Evolutionary conservation across 2,329 filamentous ascomycete genomes (phyloP).

Genomic region (Arthrobotrys sinensis): DNA sequence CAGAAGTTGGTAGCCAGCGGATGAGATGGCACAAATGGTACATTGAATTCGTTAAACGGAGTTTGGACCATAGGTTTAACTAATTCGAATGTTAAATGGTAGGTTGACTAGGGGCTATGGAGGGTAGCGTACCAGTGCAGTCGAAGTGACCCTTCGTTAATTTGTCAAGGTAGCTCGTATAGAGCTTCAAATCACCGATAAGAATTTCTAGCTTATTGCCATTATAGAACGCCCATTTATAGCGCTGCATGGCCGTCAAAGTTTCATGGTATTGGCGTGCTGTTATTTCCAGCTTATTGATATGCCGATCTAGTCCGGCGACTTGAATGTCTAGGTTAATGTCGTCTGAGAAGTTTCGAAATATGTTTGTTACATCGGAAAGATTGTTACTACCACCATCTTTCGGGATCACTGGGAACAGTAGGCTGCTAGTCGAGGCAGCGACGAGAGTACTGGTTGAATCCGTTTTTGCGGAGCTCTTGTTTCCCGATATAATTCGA

Average conservation of each 20-base stretch:
- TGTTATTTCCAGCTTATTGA: not conserved
- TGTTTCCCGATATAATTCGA: no score
- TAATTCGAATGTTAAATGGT: no score
- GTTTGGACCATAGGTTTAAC: not conserved
- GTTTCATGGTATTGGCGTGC: not conserved
- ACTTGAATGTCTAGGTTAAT: not conserved
- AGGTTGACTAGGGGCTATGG: no score
- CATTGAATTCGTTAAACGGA: conserved; percentile 15
- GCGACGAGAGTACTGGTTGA: no score
- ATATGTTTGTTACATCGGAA: not conserved
- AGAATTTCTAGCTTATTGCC: not conserved
- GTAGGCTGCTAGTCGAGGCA: no score
- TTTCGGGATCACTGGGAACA: no score
- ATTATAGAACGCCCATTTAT: not conserved
- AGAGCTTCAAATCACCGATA: not conserved
- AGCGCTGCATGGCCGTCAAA: not conserved
- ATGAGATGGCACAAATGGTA: conserved; percentile 52
- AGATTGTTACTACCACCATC: no score
- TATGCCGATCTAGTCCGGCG: not conserved
- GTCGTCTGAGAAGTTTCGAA: not conserved
- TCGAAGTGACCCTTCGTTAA: not conserved
- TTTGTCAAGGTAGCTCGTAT: not conserved
- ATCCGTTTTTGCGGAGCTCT: no score
- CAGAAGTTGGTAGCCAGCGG: conserved; percentile 42
- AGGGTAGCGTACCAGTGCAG: not conserved